Conservation (phyloP, 2,329 filamentous ascomycete species). For the Lasiodiplodia hormozganensis region DNA sequence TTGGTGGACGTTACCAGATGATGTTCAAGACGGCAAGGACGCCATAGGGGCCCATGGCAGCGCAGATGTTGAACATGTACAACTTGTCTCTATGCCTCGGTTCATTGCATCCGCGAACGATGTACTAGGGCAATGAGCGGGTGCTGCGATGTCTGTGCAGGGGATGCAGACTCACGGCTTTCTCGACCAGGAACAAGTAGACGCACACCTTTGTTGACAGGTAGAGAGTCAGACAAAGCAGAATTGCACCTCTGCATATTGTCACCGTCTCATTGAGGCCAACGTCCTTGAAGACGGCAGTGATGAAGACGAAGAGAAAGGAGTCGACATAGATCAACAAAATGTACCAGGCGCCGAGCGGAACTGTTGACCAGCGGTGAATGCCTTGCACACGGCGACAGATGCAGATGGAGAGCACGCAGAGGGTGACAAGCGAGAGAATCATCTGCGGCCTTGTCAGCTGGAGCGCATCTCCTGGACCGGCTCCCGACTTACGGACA, state of each 20-base stretch:
- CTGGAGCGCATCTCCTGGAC: slow-evolving; percentile 30
- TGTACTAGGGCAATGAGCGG: neutral
- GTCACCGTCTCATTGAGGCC: slow-evolving; percentile 10
- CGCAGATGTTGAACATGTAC: slow-evolving; percentile 7
- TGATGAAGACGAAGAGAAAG: slow-evolving; percentile 20
- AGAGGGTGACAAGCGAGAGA: slow-evolving; percentile 15
- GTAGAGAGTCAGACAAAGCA: slow-evolving; percentile 11
- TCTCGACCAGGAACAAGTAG: slow-evolving; percentile 14
- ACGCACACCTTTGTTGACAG: slow-evolving; percentile 20
- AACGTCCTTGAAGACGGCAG: slow-evolving; percentile 18
- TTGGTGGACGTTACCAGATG: neutral
- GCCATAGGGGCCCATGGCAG: slow-evolving; percentile 5
- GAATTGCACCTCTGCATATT: slow-evolving; percentile 8
- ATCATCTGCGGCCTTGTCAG: slow-evolving; percentile 4
- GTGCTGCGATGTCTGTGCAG: neutral
- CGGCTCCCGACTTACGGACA: slow-evolving; percentile 34
- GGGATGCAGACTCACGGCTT: neutral
- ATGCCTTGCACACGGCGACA: slow-evolving; percentile 8
- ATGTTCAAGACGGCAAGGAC: slow-evolving; percentile 22
- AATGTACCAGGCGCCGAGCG: slow-evolving; percentile 2
- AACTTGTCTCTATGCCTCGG: slow-evolving; percentile 2
- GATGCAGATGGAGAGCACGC: slow-evolving; percentile 4
- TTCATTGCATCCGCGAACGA: slow-evolving; percentile 9
- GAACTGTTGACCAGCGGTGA: neutral
- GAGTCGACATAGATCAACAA: slow-evolving; percentile 9